A percentile compares a stretch with the other conserved stretches of the same genome.
Conservation (phyloP, 2,329 filamentous ascomycete genomes). For the Alternaria metachromatica region DNA sequence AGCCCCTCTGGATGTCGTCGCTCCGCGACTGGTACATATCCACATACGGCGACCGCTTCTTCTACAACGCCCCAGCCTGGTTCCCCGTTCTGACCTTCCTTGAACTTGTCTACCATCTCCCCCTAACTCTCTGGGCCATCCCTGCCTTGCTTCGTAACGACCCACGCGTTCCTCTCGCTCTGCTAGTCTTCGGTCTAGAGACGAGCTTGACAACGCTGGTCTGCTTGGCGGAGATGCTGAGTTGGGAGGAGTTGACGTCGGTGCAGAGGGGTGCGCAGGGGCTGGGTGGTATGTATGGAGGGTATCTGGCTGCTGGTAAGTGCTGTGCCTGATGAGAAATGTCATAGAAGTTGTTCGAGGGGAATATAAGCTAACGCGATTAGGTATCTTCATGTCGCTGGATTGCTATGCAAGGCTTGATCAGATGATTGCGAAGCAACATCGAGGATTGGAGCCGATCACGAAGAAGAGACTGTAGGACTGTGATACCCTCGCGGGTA, state of each 20-base stretch:
- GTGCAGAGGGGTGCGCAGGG: conserved; percentile 37
- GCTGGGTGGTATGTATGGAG: conserved; percentile 49
- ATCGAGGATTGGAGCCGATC: conserved; percentile 33
- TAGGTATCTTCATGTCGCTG: conserved; percentile 45
- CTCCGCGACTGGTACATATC: conserved; percentile 65
- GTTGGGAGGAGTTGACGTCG: conserved; percentile 53
- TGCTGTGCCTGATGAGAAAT: too few species aligned
- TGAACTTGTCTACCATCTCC: conserved; percentile 67
- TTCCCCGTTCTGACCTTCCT: conserved; percentile 65
- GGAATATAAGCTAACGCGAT: not conserved
- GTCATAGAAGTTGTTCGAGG: not conserved
- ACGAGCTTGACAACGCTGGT: conserved; percentile 67
- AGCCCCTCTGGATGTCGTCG: conserved; percentile 56
- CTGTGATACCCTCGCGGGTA: not conserved
- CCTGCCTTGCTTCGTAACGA: conserved; percentile 63
- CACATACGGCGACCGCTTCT: conserved; percentile 70
- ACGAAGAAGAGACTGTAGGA: conserved; percentile 39
- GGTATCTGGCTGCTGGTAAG: conserved; percentile 42
- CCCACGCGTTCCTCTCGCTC: conserved; percentile 63
- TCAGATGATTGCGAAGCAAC: conserved; percentile 30
- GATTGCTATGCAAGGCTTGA: conserved; percentile 45
- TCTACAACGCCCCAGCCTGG: conserved; percentile 64
- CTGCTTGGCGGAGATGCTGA: conserved; percentile 67
- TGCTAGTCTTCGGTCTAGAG: conserved; percentile 66
- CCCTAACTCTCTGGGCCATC: conserved; percentile 66